Evolutionary conservation across 208 protist species (phyloP), one percentile per base, ranked within the genome.

Genomic region (Leishmania braziliensis): DNA sequence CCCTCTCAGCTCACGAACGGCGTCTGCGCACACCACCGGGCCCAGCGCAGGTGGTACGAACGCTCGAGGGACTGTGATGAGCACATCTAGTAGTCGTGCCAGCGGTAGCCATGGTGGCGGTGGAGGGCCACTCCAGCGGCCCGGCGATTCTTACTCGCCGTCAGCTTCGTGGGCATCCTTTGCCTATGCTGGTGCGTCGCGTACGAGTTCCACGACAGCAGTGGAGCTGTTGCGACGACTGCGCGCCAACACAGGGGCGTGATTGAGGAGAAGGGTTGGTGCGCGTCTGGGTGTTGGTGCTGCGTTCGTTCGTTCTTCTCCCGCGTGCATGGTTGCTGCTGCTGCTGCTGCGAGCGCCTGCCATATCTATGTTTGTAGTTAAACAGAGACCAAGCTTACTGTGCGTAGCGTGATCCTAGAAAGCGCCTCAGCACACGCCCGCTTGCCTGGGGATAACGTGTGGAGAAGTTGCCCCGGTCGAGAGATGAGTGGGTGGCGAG

Each of bases 191-290:
- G n/a, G 60, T 14, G 76, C 14, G 26, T 54, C 76, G 66, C 76
- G 76, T 12, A 60, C 48, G 62, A 71, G 60, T 0, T 78, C 82
- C 12, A 78, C 76, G 8, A 79, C 82, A 20, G 77, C 82, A 51
- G 70, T 82, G 71, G 82, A 85, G 77, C 73, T 85, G 82, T 72
- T 85, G 72, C 76, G 76, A 16, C 77, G 82, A 20, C 63, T 85
- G 77, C 82, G 82, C 20, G 78, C 82, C n/a, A 79, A 76, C 63
- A 58, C 82, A 5, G 43, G 63, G 26, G 77, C 73, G 10, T 79
- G 65, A 66, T 66, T 66, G 62, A 3, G 12, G 62, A 66, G 62
- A 72, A 39, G 53, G 23, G 26, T 53, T 20, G 23, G 36, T 29
- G 29, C 29, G 54, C n/a, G 71, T 43, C 9, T 51, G 16, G 6